Evolutionary conservation across 2,329 filamentous ascomycete genomes (phyloP).

Genomic region (Neospermospora avenae): DNA sequence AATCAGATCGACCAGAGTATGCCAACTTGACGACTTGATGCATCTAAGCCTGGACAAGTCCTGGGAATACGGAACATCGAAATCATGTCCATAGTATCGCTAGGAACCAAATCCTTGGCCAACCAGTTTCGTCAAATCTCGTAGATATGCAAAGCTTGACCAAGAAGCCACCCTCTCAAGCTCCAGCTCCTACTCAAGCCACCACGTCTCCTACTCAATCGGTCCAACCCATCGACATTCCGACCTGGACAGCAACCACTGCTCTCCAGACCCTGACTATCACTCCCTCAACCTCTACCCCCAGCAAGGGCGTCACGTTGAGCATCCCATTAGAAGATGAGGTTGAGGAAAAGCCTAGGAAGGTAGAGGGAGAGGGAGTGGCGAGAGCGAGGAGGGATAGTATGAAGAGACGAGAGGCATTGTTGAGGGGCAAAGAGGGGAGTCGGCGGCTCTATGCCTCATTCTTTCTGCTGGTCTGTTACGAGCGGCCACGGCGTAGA

Average conservation of each 20-base stretch:
- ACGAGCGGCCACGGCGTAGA: not conserved
- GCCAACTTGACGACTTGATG: too few relatives aligned
- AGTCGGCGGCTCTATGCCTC: not conserved
- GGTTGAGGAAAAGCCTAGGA: not conserved
- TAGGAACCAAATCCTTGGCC: too few relatives aligned
- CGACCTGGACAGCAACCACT: constrained; percentile 61
- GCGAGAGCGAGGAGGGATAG: constrained; percentile 53
- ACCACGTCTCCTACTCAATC: constrained; percentile 21
- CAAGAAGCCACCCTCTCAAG: constrained; percentile 46
- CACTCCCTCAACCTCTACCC: constrained; percentile 51
- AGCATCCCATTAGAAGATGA: constrained; percentile 68
- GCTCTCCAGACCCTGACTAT: constrained; percentile 55
- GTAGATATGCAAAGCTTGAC: too few relatives aligned
- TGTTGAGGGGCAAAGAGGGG: not conserved
- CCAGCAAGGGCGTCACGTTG: constrained; percentile 61
- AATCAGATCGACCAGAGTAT: too few relatives aligned
- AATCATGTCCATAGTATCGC: too few relatives aligned
- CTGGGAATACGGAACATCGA: too few relatives aligned
- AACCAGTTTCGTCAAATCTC: too few relatives aligned
- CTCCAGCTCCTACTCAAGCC: not conserved
- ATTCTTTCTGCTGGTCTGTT: not conserved
- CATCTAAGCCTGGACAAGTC: too few relatives aligned
- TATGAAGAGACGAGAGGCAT: constrained; percentile 41
- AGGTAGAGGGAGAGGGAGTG: constrained; percentile 22
- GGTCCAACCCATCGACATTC: constrained; percentile 50